phyloP scores from a whole-genome alignment of 2,329 filamentous ascomycete species.

The Aureobasidium zeae region DNA sequence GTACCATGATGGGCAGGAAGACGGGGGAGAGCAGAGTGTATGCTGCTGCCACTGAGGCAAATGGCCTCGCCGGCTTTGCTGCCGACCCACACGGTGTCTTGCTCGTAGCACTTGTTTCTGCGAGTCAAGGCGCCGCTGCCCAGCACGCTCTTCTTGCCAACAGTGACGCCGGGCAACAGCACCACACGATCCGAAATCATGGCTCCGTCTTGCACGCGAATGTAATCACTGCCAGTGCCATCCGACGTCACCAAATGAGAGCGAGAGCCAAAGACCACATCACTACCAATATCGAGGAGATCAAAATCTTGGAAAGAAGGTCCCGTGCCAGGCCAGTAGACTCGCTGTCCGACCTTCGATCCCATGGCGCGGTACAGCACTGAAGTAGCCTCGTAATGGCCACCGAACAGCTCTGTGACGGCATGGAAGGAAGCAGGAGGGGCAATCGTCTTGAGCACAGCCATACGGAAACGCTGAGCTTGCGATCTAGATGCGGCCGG shows the following conservation, averaged over 20 bases:
- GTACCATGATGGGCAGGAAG: constrained; percentile 1
- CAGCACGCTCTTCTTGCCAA: constrained; percentile 43
- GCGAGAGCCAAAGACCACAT: constrained; percentile 52
- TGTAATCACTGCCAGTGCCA: constrained; percentile 39
- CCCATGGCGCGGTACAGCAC: constrained; percentile 43
- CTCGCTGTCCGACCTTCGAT: constrained; percentile 43
- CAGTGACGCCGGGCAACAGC: constrained; percentile 42
- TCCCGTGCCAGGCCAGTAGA: constrained; percentile 51
- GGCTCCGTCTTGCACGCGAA: constrained; percentile 40
- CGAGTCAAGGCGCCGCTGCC: constrained; percentile 46
- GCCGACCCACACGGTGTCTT: constrained; percentile 44
- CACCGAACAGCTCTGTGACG: constrained; percentile 44
- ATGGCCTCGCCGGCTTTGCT: constrained; percentile 44
- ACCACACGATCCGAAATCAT: constrained; percentile 51
- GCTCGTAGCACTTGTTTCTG: constrained; percentile 37
- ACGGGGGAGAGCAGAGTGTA: too few relatives aligned
- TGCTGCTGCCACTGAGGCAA: constrained; percentile 29
- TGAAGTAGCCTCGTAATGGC: constrained; percentile 48
- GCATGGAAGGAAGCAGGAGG: constrained; percentile 39
- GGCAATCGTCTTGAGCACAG: constrained; percentile 38
- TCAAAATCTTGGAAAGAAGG: constrained; percentile 47
- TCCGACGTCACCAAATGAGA: constrained; percentile 47
- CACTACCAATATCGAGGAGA: constrained; percentile 46
- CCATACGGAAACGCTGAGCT: constrained; percentile 37
- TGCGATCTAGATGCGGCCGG: constrained; percentile 27